A percentile compares a stretch with the other conserved stretches of the same genome.
These are phyloP conservation scores for Beauveria sp. DNA, from an alignment of 2,329 filamentous ascomycete genomes.

Conservation along the genomic window DNA sequence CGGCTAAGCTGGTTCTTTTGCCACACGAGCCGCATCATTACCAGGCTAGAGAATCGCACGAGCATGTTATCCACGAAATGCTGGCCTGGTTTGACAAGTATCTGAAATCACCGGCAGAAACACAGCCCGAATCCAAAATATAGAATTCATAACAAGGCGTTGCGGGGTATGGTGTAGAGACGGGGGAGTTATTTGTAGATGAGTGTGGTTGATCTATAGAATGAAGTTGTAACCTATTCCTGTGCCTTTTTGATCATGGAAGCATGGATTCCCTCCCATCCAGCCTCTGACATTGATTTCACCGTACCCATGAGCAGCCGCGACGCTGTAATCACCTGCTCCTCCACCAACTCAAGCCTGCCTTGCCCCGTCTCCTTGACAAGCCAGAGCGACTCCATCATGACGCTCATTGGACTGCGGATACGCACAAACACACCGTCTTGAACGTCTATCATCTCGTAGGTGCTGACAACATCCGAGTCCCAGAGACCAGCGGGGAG, in stretches of 20 bases:
- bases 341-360: constrained; percentile 38
- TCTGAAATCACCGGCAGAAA: background rate
- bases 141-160: background rate
- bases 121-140: background rate
- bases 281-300: constrained; percentile 42
- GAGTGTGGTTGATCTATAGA: background rate
- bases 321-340: constrained; percentile 42
- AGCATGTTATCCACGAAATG: constrained; percentile 4
- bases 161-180: background rate
- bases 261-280: constrained; percentile 43
- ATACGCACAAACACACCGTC: constrained; percentile 45
- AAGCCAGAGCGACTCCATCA: constrained; percentile 48
- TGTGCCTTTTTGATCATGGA: constrained; percentile 35
- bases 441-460: constrained; percentile 44
- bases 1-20: constrained; percentile 4
- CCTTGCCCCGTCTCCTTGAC: constrained; percentile 24
- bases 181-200: background rate
- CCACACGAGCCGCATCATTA: constrained; percentile 8
- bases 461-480: constrained; percentile 43
- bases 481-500: constrained; percentile 49
- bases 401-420: constrained; percentile 39
- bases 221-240: constrained; percentile 15
- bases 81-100: constrained; percentile 7
- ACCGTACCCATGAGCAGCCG: constrained; percentile 40
- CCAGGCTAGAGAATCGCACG: constrained; percentile 2